Conservation (phyloP, 2,329 filamentous ascomycete genomes). For the Domatiomyces catenatus region DNA sequence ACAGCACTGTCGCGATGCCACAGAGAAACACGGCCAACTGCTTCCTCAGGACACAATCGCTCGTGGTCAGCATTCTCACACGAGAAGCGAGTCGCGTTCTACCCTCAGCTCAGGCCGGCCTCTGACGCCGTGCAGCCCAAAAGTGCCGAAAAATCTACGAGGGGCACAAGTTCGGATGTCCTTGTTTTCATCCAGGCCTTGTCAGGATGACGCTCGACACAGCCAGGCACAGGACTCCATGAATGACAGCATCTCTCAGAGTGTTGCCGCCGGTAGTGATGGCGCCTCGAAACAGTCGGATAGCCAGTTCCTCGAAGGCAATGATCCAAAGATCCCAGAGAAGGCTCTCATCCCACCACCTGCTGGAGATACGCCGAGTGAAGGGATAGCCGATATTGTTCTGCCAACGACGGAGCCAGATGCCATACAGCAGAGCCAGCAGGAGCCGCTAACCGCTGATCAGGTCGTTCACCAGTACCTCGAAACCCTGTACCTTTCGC, state of each 20-base stretch:
- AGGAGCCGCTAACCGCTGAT: slow-evolving; percentile 5
- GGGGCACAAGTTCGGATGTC: slow-evolving; percentile 16
- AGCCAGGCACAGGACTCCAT: background rate
- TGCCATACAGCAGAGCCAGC: background rate
- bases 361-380: background rate
- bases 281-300: background rate
- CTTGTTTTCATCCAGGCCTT: slow-evolving; percentile 10
- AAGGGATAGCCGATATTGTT: slow-evolving; percentile 1
- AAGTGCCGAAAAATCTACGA: slow-evolving; percentile 12
- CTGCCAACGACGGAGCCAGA: slow-evolving; percentile 1
- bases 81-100: slow-evolving; percentile 6
- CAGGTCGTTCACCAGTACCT: slow-evolving; percentile 15
- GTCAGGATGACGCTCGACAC: background rate
- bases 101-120: slow-evolving; percentile 2
- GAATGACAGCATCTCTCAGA: background rate
- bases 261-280: background rate
- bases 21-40: slow-evolving; percentile 8
- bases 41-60: slow-evolving; percentile 7
- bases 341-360: background rate
- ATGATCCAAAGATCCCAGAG: background rate
- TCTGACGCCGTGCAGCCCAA: slow-evolving; percentile 9
- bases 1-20: slow-evolving; percentile 10
- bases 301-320: background rate
- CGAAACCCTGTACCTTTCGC: slow-evolving; percentile 16
- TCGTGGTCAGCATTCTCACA: background rate